Evolutionary conservation across 768 basidiomycete genomes (phyloP).

Genomic region (Naematelia encephala): DNA sequence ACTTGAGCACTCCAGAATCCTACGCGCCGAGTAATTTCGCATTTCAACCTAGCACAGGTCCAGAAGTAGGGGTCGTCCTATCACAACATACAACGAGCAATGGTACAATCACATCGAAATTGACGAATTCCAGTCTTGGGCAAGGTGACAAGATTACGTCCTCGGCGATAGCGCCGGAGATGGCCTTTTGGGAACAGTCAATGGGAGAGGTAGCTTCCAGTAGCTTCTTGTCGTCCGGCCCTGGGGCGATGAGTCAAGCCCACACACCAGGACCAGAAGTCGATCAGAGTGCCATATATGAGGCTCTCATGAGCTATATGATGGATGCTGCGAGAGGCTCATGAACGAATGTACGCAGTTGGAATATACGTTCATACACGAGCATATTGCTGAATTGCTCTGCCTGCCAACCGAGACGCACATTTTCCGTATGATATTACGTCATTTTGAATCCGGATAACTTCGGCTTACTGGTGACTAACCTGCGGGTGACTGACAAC

Average conservation of each 20-base stretch:
- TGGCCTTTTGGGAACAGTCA: background rate
- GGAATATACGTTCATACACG: too few relatives aligned
- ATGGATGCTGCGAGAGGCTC: background rate
- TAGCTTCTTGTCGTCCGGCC: background rate
- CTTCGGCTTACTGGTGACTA: too few relatives aligned
- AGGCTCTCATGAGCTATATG: constrained; percentile 10
- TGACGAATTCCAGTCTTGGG: background rate
- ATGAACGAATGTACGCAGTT: too few relatives aligned
- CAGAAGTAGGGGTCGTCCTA: background rate
- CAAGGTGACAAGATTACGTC: too few relatives aligned
- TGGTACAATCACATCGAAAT: background rate
- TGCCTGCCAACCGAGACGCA: too few relatives aligned
- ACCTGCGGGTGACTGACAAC: too few relatives aligned
- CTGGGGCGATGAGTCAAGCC: background rate
- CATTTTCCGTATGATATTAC: too few relatives aligned
- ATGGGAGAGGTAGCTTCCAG: background rate
- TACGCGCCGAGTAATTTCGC: background rate
- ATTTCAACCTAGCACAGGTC: background rate
- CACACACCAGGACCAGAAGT: background rate
- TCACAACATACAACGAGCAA: background rate
- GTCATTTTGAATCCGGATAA: too few relatives aligned
- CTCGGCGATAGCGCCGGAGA: background rate
- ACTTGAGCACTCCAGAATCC: background rate
- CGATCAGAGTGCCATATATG: constrained; percentile 3
- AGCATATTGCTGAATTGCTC: too few relatives aligned